Evolutionary conservation across 768 basidiomycete species (phyloP), one percentile per base, ranked within the genome.

Genomic region (Boletus rufocinnamomeus): DNA sequence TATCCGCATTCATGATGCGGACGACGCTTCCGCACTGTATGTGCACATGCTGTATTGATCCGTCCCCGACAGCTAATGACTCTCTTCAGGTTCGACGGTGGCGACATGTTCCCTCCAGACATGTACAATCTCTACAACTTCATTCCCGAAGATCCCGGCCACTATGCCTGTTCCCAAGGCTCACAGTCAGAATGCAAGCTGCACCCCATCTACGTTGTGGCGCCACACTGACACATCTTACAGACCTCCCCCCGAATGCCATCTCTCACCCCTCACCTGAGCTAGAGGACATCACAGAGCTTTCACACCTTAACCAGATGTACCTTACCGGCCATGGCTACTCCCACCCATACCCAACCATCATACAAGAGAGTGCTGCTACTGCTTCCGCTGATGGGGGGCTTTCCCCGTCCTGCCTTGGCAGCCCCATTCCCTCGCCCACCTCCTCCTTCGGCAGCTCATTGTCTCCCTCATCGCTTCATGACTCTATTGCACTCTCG

Each of bases 401-500:
- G 2, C 69, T 63, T 19, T 58, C 63, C 1, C 61, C 64, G 0
- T 55, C 61, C 14, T 55, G 44, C 44, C 41, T 64, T 14, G 58
- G 59, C 23, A 66, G 61, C 25, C 50, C 69, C 32, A 27, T 37
- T 5, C 68, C 66, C 5, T 74, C 71, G 0, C 72, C 72, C 5
- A n/a, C 72, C 0, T 52, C 71, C 3, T 72, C 71, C 23, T 64
- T 59, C n/a, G 41, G 38, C 5, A 57, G 58, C 16, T 71, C 71
- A 4, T 23, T 66, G 9, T 74, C 71, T 1, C 72, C 71, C 4
- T 50, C 43, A 2, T 65, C 65, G 2, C n/a, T 58, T 2, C 52
- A 46, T 30, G 66, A 63, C 13, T 16, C 30, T 0, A 6, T 65
- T 6, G 16, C 40, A 10, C 21, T 64, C 50, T 69, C 72, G 2